Evolutionary conservation across 805 yeast genomes (phyloP).

Genomic region (Barnettozyma vustinii): DNA sequence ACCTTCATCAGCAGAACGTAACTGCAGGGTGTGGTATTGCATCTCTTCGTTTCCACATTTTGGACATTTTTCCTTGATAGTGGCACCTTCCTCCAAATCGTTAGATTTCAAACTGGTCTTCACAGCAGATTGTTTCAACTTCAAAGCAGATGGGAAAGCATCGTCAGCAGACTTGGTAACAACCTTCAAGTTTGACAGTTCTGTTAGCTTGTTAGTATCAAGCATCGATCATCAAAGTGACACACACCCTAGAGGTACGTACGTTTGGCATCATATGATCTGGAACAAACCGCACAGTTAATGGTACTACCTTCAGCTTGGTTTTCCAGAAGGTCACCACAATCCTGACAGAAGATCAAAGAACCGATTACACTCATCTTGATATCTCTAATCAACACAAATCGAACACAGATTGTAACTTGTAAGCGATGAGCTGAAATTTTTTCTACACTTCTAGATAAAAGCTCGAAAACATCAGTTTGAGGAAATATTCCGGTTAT

Average conservation of each 20-base stretch:
- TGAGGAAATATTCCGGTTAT: not conserved
- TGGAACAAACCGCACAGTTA: constrained; percentile 51
- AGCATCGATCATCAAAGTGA: not conserved
- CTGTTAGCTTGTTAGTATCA: constrained; percentile 18
- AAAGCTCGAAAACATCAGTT: not conserved
- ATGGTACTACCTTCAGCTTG: constrained; percentile 47
- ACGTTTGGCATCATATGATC: constrained; percentile 35
- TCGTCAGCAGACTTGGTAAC: constrained; percentile 84
- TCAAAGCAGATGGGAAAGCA: constrained; percentile 86
- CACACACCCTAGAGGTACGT: constrained; percentile 18
- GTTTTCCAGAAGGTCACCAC: constrained; percentile 83
- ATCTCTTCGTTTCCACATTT: constrained; percentile 97
- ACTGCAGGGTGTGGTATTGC: constrained; percentile 94
- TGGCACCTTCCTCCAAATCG: constrained; percentile 92
- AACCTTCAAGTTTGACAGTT: constrained; percentile 76
- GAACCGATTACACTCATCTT: constrained; percentile 93
- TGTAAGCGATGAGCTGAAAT: constrained; percentile 6
- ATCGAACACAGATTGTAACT: not conserved
- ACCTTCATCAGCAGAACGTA: constrained; percentile 99
- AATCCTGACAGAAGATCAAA: constrained; percentile 84
- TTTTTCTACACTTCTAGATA: constrained; percentile 4
- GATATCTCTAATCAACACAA: not conserved
- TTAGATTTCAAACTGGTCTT: constrained; percentile 73
- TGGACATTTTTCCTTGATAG: constrained; percentile 97
- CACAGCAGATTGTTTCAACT: constrained; percentile 81